Conservation (phyloP, 148 eudicot genomes). For the Vaccinium corymbosum region DNA sequence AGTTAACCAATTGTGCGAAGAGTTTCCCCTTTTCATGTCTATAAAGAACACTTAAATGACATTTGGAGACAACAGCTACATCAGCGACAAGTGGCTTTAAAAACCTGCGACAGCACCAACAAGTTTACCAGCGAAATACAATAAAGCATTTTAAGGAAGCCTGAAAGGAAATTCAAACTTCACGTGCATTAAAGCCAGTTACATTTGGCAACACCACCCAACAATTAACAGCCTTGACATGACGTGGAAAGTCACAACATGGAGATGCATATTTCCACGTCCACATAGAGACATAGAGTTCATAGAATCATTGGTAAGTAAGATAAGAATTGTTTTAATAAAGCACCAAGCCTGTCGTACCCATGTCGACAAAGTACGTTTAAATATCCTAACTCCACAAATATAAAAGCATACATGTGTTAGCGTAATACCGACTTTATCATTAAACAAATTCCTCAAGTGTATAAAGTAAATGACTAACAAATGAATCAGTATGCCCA, state of each 20-base stretch:
- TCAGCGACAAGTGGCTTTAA: slow-evolving; percentile 91
- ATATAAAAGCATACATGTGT: background rate
- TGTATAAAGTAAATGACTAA: background rate
- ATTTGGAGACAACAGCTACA: slow-evolving; percentile 93
- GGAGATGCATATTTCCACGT: background rate
- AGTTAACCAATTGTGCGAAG: slow-evolving; percentile 91
- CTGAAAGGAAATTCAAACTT: background rate
- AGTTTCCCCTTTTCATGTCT: slow-evolving; percentile 84
- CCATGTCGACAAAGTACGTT: background rate
- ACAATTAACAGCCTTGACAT: background rate
- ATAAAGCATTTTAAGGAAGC: background rate
- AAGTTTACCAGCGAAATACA: background rate
- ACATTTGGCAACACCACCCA: background rate
- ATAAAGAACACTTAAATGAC: slow-evolving; percentile 88
- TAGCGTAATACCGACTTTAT: background rate
- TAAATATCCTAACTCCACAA: background rate
- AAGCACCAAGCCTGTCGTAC: background rate
- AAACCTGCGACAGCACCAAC: slow-evolving; percentile 42
- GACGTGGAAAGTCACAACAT: background rate
- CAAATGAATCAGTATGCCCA: background rate
- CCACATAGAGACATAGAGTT: background rate
- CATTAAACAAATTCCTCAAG: background rate
- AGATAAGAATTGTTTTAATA: background rate
- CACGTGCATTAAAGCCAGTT: background rate
- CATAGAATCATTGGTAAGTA: background rate